These are phyloP conservation scores for Eutrema salsugineum DNA, from an alignment of 441 rosid genomes.

Conservation along the genomic window DNA sequence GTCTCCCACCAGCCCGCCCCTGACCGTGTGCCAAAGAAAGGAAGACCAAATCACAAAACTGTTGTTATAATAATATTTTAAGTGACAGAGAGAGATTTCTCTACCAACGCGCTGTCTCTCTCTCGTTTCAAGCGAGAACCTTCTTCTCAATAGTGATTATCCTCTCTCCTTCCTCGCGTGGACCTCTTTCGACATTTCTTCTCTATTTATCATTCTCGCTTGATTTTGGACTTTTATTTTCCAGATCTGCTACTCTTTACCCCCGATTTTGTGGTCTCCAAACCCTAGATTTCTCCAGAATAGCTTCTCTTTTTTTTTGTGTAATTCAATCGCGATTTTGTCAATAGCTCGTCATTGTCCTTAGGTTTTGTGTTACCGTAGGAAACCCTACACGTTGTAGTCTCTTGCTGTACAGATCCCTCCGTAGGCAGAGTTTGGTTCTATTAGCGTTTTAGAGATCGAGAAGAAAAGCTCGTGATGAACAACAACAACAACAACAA, in stretches of 20 bases:
- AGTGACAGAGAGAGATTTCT: not conserved
- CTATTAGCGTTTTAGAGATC: slow-evolving; percentile 15
- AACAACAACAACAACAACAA: slow-evolving; percentile 34
- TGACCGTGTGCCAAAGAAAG: not conserved
- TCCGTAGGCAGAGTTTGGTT: slow-evolving; percentile 21
- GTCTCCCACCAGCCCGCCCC: no score
- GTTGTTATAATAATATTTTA: not conserved
- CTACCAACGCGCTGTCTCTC: not conserved
- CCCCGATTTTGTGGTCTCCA: slow-evolving; percentile 11
- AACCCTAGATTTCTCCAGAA: slow-evolving; percentile 29
- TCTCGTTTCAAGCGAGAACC: slow-evolving; percentile 4
- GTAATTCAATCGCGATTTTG: not conserved
- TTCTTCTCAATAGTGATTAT: not conserved
- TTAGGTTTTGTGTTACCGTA: slow-evolving; percentile 14
- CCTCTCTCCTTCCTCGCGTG: slow-evolving; percentile 4
- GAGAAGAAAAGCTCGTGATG: slow-evolving; percentile 36
- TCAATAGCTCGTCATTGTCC: slow-evolving; percentile 8
- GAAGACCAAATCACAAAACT: not conserved
- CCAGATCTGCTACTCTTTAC: slow-evolving; percentile 40
- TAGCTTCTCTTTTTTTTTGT: not conserved
- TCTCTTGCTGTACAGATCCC: slow-evolving; percentile 14
- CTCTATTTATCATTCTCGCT: not conserved
- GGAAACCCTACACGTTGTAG: slow-evolving; percentile 18
- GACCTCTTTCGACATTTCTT: not conserved
- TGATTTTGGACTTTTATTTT: not conserved